phyloP scores from a whole-genome alignment of 1,284 basidiomycete species.

The Puccinia brachypodii region DNA sequence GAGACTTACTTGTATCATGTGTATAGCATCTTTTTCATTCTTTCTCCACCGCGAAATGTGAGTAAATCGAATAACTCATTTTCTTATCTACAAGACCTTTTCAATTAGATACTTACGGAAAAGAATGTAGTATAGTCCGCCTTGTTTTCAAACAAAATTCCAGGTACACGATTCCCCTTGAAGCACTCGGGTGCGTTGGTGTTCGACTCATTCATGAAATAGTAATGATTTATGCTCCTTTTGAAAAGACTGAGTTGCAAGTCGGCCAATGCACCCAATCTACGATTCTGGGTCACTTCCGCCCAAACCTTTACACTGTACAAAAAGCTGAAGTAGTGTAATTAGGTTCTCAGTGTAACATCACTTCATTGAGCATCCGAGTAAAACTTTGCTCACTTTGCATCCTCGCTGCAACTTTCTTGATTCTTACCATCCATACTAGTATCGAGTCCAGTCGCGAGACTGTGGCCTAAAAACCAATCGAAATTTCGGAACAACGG shows the following conservation, averaged over 20 bases:
- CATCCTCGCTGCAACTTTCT: constrained; percentile 49
- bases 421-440: constrained; percentile 49
- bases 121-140: constrained; percentile 48
- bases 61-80: background rate
- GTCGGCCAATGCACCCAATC: constrained; percentile 22
- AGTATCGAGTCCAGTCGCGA: constrained; percentile 45
- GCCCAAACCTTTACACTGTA: constrained; percentile 45
- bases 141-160: constrained; percentile 48
- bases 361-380: background rate
- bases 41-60: background rate
- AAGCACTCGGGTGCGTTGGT: background rate
- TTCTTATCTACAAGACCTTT: background rate
- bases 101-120: constrained; percentile 1
- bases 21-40: constrained; percentile 48
- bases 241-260: constrained; percentile 40
- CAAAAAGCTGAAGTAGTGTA: constrained; percentile 26
- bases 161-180: constrained; percentile 40
- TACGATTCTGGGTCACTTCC: constrained; percentile 29
- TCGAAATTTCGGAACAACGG: constrained; percentile 49
- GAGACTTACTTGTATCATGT: constrained; percentile 47
- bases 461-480: constrained; percentile 50
- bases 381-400: constrained; percentile 30
- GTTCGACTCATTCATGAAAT: constrained; percentile 44
- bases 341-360: background rate
- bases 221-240: constrained; percentile 41